These are phyloP conservation scores for Shiraia sp. DNA, from an alignment of 2,329 filamentous ascomycete species.

Conservation along the genomic window DNA sequence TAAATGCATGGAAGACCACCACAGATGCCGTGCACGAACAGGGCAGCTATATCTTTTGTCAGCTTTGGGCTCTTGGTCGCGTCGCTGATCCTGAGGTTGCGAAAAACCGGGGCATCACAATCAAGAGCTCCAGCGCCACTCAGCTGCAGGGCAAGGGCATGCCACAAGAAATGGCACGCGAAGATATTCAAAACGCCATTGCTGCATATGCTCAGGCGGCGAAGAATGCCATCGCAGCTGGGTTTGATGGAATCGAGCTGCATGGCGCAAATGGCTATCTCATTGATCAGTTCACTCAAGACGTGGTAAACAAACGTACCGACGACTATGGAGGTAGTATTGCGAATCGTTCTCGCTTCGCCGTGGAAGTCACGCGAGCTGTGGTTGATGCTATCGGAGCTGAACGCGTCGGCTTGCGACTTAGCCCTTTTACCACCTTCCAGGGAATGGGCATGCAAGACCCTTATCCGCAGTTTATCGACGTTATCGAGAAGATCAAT, in stretches of 20 bases:
- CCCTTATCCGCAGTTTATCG: conserved; percentile 64
- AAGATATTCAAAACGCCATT: conserved; percentile 40
- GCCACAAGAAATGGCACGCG: conserved; percentile 40
- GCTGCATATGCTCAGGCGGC: conserved; percentile 46
- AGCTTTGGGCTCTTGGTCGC: conserved; percentile 64
- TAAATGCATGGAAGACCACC: conserved; percentile 61
- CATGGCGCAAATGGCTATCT: conserved; percentile 67
- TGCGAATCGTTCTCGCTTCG: conserved; percentile 56
- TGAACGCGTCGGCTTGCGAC: conserved; percentile 60
- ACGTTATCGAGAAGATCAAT: conserved; percentile 57
- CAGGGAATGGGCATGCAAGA: conserved; percentile 66
- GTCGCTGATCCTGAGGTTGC: conserved; percentile 47
- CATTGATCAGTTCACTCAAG: conserved; percentile 66
- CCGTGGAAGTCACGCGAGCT: conserved; percentile 56
- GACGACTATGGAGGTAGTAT: conserved; percentile 53
- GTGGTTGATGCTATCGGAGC: conserved; percentile 56
- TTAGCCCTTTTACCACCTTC: conserved; percentile 64
- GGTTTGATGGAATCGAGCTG: conserved; percentile 64
- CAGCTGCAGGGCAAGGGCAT: conserved; percentile 28
- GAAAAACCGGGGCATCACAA: conserved; percentile 25
- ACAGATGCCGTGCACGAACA: conserved; percentile 63
- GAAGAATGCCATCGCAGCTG: conserved; percentile 51
- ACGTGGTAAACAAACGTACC: conserved; percentile 57
- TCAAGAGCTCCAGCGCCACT: conserved; percentile 36
- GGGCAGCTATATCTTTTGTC: conserved; percentile 60